Percentiles rank a stretch among this genome's conserved stretches.
Conservation (phyloP, 2,329 filamentous ascomycete species). For the Cylindrodendrum hubeiense region DNA sequence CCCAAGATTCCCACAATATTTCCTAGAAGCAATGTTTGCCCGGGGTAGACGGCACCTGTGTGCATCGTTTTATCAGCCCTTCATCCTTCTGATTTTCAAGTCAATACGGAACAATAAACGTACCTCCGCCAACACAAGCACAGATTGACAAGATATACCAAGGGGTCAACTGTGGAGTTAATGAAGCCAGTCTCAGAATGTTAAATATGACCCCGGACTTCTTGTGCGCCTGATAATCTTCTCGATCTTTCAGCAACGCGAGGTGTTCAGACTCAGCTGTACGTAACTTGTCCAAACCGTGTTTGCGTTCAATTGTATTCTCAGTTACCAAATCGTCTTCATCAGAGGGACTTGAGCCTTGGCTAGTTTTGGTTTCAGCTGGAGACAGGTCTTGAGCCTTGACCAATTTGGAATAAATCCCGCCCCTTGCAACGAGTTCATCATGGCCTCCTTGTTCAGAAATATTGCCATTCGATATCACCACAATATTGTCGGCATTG, state of each 20-base stretch:
- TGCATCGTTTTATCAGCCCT: neutral
- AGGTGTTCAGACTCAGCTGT: neutral
- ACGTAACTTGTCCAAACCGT: too few species aligned
- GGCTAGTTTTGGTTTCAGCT: too few species aligned
- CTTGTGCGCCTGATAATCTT: neutral
- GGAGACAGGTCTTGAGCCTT: too few species aligned
- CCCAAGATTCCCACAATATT: neutral
- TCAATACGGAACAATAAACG: neutral
- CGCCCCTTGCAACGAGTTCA: too few species aligned
- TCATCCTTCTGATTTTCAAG: too few species aligned
- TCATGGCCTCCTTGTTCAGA: too few species aligned
- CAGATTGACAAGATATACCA: neutral
- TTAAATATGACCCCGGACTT: neutral
- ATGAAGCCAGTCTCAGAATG: conserved; percentile 50
- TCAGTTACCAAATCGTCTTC: too few species aligned
- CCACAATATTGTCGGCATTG: too few species aligned
- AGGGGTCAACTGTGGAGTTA: neutral
- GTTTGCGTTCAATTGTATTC: too few species aligned
- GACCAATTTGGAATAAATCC: too few species aligned
- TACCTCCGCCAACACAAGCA: neutral
- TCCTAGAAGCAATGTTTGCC: neutral
- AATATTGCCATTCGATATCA: too few species aligned
- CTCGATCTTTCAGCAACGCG: neutral
- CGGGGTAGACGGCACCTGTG: neutral
- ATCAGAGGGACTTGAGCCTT: too few species aligned